Conservation (phyloP, 106 monocot genomes). For the Dactylorhiza incarnata region DNA sequence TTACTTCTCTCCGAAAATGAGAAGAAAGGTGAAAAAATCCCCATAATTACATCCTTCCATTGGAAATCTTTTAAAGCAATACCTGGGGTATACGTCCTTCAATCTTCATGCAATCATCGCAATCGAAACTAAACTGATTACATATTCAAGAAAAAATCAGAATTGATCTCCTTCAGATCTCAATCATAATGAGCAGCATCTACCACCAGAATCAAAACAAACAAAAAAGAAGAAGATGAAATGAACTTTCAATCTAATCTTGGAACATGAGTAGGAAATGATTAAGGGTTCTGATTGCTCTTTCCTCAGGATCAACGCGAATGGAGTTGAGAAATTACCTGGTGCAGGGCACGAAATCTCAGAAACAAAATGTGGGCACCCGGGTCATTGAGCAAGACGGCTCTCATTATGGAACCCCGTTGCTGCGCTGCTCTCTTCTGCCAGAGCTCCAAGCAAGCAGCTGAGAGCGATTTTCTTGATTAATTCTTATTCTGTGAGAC, state of each 20-base stretch:
- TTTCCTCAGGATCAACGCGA: background rate
- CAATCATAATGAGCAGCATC: background rate
- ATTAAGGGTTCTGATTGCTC: background rate
- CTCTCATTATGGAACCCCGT: background rate
- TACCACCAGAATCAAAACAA: background rate
- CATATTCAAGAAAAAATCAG: background rate
- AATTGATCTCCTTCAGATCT: background rate
- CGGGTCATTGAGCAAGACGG: background rate
- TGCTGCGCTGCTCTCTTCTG: background rate
- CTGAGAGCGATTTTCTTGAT: background rate
- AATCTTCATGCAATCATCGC: background rate
- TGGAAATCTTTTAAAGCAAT: background rate
- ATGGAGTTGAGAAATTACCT: conserved; percentile 3
- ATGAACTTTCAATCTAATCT: conserved; percentile 1
- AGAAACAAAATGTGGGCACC: background rate
- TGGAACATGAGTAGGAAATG: background rate
- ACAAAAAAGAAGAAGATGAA: background rate
- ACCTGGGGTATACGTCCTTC: background rate
- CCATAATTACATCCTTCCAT: background rate
- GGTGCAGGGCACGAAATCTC: background rate
- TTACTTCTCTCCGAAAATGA: background rate
- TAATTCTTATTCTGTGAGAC: background rate
- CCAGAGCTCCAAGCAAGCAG: background rate
- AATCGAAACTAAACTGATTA: background rate
- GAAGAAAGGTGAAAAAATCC: background rate